Evolutionary conservation across 2,329 filamentous ascomycete species (phyloP).

Genomic region (Colletotrichum nymphaeae): DNA sequence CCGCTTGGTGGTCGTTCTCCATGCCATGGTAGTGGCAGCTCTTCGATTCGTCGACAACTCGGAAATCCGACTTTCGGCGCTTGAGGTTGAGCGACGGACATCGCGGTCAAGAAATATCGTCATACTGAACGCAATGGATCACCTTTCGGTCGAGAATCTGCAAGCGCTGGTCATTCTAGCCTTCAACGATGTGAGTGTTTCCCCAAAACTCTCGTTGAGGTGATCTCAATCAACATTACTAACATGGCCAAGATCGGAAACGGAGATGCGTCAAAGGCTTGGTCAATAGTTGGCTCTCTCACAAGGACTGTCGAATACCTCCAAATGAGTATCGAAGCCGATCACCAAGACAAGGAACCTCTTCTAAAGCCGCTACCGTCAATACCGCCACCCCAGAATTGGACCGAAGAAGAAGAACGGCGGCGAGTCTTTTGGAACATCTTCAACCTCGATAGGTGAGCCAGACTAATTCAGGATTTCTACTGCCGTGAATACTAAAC

Average conservation of each 20-base stretch:
- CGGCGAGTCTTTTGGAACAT: slow-evolving; percentile 48
- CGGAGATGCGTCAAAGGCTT: slow-evolving; percentile 36
- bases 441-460: slow-evolving; percentile 46
- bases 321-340: slow-evolving; percentile 36
- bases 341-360: slow-evolving; percentile 32
- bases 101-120: slow-evolving; percentile 39
- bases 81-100: slow-evolving; percentile 32
- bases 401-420: slow-evolving; percentile 47
- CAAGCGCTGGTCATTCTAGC: slow-evolving; percentile 51
- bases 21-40: slow-evolving; percentile 47
- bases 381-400: slow-evolving; percentile 42
- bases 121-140: slow-evolving; percentile 46
- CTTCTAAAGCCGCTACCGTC: slow-evolving; percentile 42
- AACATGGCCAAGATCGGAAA: slow-evolving; percentile 34
- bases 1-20: slow-evolving; percentile 46
- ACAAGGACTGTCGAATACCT: slow-evolving; percentile 38
- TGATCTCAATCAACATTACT: background rate
- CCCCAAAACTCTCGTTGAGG: background rate
- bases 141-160: slow-evolving; percentile 48
- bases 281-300: slow-evolving; percentile 36
- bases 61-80: slow-evolving; percentile 39
- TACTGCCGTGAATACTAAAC: fast-evolving
- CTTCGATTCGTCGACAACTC: slow-evolving; percentile 41
- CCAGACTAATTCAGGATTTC: background rate
- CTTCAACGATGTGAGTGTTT: slow-evolving; percentile 48